Conservation (phyloP, 2,329 filamentous ascomycete species). For the Calonectria multiphialidica region DNA sequence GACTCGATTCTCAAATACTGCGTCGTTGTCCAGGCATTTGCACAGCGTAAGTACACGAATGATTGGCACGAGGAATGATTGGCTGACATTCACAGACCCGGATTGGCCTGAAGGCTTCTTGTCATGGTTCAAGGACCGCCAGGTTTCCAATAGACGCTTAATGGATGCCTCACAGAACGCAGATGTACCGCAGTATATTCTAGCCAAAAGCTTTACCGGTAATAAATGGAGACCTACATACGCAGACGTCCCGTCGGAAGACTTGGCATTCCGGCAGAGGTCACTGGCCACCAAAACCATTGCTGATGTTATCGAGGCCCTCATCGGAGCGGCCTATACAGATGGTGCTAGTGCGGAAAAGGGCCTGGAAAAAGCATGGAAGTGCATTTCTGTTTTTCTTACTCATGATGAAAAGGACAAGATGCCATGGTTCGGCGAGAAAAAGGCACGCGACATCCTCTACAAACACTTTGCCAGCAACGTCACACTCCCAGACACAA, state of each 20-base stretch:
- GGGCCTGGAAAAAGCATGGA: slow-evolving; percentile 69
- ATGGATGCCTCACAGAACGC: slow-evolving; percentile 71
- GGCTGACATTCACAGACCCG: slow-evolving; percentile 58
- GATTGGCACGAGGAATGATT: neutral
- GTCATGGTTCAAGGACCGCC: slow-evolving; percentile 73
- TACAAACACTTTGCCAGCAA: slow-evolving; percentile 54
- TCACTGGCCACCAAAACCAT: slow-evolving; percentile 80
- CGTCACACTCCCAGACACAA: slow-evolving; percentile 52
- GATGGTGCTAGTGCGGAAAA: slow-evolving; percentile 63
- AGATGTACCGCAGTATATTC: slow-evolving; percentile 80
- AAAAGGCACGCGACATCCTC: slow-evolving; percentile 56
- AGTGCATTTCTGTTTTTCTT: slow-evolving; percentile 76
- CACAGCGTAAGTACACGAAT: slow-evolving; percentile 56
- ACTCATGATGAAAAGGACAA: slow-evolving; percentile 56
- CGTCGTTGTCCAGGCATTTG: slow-evolving; percentile 73
- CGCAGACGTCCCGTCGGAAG: slow-evolving; percentile 51
- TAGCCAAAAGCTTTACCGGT: slow-evolving; percentile 75
- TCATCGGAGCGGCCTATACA: slow-evolving; percentile 82
- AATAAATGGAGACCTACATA: slow-evolving; percentile 80
- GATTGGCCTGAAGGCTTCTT: slow-evolving; percentile 84
- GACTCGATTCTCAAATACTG: slow-evolving; percentile 86
- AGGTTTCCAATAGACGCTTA: slow-evolving; percentile 83
- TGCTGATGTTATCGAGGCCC: slow-evolving; percentile 88
- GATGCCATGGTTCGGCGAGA: slow-evolving; percentile 61
- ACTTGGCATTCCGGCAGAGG: slow-evolving; percentile 33